Conservation (phyloP, 768 basidiomycete genomes). For the Lactarius tabidus region DNA sequence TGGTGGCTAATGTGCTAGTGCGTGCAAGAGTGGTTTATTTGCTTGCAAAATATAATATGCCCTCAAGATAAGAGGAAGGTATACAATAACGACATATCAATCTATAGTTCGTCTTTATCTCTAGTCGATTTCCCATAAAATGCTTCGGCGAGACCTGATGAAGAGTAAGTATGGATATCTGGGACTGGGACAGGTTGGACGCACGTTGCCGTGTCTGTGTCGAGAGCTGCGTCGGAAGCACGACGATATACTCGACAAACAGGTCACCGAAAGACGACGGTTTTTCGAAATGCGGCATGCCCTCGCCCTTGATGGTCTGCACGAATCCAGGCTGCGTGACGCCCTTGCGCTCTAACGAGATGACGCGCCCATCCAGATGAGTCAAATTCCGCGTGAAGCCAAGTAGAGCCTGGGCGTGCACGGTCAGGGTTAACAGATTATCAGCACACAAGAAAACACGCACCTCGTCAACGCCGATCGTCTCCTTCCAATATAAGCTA, state of each 20-base stretch:
- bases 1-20: no score
- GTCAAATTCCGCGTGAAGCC: slow-evolving; percentile 93
- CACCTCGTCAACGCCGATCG: slow-evolving; percentile 89
- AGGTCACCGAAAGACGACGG: slow-evolving; percentile 66
- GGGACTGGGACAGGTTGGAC: slow-evolving; percentile 32
- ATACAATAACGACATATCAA: slow-evolving; percentile 21
- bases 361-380: slow-evolving; percentile 83
- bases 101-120: slow-evolving; percentile 26
- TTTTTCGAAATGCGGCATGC: slow-evolving; percentile 71
- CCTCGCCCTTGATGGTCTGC: slow-evolving; percentile 81
- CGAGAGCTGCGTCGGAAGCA: slow-evolving; percentile 73
- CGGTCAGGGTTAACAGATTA: neutral
- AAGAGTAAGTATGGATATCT: neutral
- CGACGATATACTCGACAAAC: slow-evolving; percentile 90
- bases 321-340: slow-evolving; percentile 96
- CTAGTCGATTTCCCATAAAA: slow-evolving; percentile 25
- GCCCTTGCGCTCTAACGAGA: slow-evolving; percentile 64
- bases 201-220: slow-evolving; percentile 69
- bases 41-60: neutral
- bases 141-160: slow-evolving; percentile 24
- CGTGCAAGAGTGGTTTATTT: no score
- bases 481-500: slow-evolving; percentile 89
- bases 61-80: neutral
- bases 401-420: slow-evolving; percentile 67
- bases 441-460: neutral